Evolutionary conservation across 306 rosid species (phyloP).

Genomic region (Pueraria montana): DNA sequence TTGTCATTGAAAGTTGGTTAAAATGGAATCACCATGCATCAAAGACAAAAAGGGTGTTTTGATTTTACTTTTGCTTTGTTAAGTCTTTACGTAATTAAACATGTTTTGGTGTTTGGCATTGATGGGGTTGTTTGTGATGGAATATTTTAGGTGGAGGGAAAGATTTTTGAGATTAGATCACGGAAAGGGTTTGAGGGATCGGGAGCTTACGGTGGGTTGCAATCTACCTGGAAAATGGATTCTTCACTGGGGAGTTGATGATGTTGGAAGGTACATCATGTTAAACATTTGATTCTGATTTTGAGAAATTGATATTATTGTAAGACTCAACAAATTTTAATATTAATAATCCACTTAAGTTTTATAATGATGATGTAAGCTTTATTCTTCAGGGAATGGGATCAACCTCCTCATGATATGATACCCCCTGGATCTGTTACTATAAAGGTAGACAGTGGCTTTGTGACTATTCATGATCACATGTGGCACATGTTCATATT

Average conservation of each 20-base stretch:
- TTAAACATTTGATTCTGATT: background rate
- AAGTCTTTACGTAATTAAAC: slow-evolving; percentile 15
- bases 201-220: slow-evolving; percentile 76
- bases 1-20: background rate
- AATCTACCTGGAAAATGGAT: slow-evolving; percentile 85
- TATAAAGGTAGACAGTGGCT: slow-evolving; percentile 66
- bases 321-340: background rate
- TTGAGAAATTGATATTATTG: slow-evolving; percentile 24
- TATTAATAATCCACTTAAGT: slow-evolving; percentile 16
- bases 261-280: slow-evolving; percentile 65
- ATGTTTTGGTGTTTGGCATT: slow-evolving; percentile 17
- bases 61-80: background rate
- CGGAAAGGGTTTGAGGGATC: slow-evolving; percentile 48
- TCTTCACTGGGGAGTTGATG: slow-evolving; percentile 91
- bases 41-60: slow-evolving; percentile 16
- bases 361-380: slow-evolving; percentile 10
- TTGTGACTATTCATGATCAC: slow-evolving; percentile 25
- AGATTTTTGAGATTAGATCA: slow-evolving; percentile 63
- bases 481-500: slow-evolving; percentile 29
- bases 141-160: slow-evolving; percentile 75
- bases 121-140: too few species aligned
- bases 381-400: slow-evolving; percentile 80
- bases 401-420: slow-evolving; percentile 83
- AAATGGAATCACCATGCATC: background rate
- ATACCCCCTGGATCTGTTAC: slow-evolving; percentile 72